Conservation (phyloP, 306 rosid species). For the Parietaria judaica region DNA sequence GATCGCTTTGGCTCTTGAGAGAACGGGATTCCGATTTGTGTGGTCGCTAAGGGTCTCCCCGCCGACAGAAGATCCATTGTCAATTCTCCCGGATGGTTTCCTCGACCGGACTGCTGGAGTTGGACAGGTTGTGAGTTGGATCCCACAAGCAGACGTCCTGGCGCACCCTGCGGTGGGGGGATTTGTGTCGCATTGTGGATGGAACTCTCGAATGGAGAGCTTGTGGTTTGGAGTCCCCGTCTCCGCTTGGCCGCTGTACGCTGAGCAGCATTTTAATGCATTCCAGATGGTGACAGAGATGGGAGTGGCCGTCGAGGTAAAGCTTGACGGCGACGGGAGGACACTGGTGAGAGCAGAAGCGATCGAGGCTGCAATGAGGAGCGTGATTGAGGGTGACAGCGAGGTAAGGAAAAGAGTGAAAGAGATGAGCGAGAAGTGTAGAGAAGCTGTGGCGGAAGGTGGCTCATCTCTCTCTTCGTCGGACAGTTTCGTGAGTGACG, state of each 20-base stretch:
- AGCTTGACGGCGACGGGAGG: too few relatives aligned
- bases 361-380: slow-evolving; percentile 33
- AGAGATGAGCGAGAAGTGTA: slow-evolving; percentile 15
- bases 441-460: slow-evolving; percentile 14
- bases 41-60: too few relatives aligned
- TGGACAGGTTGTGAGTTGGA: too few relatives aligned
- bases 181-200: too few relatives aligned
- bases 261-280: slow-evolving; percentile 61
- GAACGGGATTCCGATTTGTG: slow-evolving; percentile 16
- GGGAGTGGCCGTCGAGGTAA: slow-evolving; percentile 38
- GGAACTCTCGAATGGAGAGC: too few relatives aligned
- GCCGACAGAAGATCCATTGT: too few relatives aligned
- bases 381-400: slow-evolving; percentile 27
- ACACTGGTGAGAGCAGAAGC: slow-evolving; percentile 44
- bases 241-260: slow-evolving; percentile 65
- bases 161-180: too few relatives aligned
- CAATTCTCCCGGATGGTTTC: too few relatives aligned
- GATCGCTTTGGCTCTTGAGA: slow-evolving; percentile 42
- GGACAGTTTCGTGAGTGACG: not conserved
- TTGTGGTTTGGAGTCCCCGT: slow-evolving; percentile 66
- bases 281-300: slow-evolving; percentile 47
- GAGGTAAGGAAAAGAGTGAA: slow-evolving; percentile 35
- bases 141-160: too few relatives aligned
- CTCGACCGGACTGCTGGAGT: too few relatives aligned
- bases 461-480: slow-evolving; percentile 28